Conservation (phyloP, 805 yeast species). For the Blastobotrys peoriensis region DNA sequence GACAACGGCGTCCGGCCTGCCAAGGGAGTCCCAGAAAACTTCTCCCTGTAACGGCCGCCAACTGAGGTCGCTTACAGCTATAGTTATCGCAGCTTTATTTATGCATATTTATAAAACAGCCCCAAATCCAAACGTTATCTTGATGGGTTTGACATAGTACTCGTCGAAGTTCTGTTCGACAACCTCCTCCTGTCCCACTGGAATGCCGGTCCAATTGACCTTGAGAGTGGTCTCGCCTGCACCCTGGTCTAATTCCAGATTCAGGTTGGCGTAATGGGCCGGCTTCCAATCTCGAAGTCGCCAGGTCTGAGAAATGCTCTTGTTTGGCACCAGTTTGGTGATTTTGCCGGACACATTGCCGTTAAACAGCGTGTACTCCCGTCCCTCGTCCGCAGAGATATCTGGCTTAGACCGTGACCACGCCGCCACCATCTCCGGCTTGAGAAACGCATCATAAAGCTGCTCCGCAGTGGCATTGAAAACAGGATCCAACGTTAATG, state of each 20-base stretch:
- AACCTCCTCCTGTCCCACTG: constrained; percentile 89
- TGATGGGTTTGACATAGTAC: constrained; percentile 83
- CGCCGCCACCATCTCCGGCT: constrained; percentile 72
- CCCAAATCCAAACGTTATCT: constrained; percentile 90
- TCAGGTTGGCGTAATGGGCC: constrained; percentile 71
- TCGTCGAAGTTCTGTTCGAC: constrained; percentile 82
- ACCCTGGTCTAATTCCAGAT: constrained; percentile 65
- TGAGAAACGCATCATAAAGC: constrained; percentile 68
- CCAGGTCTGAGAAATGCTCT: constrained; percentile 72
- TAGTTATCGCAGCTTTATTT: not conserved
- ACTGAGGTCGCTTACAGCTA: not conserved
- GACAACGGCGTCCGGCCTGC: constrained; percentile 50
- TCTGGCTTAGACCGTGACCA: constrained; percentile 78
- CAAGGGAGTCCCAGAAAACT: constrained; percentile 83
- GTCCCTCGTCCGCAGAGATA: constrained; percentile 53
- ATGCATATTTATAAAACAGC: constrained; percentile 63
- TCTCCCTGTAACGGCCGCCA: constrained; percentile 37
- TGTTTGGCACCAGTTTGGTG: constrained; percentile 50
- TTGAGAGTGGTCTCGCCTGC: constrained; percentile 77
- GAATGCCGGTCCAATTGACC: constrained; percentile 80
- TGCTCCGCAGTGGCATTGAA: constrained; percentile 89
- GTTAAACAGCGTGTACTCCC: constrained; percentile 64
- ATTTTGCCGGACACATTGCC: constrained; percentile 79
- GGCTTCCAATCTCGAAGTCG: constrained; percentile 81
- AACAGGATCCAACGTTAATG: constrained; percentile 66